Conservation (phyloP, 1,284 basidiomycete genomes). For the Melampsora larici-populina region DNA sequence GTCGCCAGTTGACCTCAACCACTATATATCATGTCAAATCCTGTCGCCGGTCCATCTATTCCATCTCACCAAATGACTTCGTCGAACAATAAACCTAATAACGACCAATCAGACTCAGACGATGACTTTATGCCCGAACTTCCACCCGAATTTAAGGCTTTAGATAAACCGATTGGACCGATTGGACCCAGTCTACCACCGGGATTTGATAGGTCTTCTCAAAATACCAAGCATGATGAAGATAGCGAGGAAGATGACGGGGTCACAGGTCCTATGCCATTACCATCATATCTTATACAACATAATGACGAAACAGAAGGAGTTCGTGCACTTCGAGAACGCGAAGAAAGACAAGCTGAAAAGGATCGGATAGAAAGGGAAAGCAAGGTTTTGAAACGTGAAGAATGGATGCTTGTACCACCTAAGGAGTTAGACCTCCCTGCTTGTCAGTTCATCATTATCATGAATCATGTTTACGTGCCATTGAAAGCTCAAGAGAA, state of each 20-base stretch:
- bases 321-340: conserved; percentile 58
- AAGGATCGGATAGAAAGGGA: conserved; percentile 51
- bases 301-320: conserved; percentile 18
- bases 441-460: conserved; percentile 61
- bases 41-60: conserved; percentile 23
- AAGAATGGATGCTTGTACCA: conserved; percentile 93
- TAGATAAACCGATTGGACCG: not conserved
- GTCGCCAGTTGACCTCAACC: too few species aligned
- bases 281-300: conserved; percentile 12
- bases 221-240: not conserved
- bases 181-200: conserved; percentile 30
- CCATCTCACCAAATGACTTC: not conserved
- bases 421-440: conserved; percentile 73
- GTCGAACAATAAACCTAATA: not conserved
- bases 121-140: conserved; percentile 33
- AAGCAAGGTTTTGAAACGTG: conserved; percentile 61
- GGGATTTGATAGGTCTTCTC: not conserved
- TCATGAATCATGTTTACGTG: conserved; percentile 2
- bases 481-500: not conserved
- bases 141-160: conserved; percentile 11
- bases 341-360: conserved; percentile 64
- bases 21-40: conserved; percentile 9
- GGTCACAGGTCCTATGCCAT: conserved; percentile 16
- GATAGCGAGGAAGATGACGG: conserved; percentile 11
- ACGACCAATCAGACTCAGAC: conserved; percentile 11